Conservation (phyloP, 208 protist species). For the Wallacemonas collosoma region DNA sequence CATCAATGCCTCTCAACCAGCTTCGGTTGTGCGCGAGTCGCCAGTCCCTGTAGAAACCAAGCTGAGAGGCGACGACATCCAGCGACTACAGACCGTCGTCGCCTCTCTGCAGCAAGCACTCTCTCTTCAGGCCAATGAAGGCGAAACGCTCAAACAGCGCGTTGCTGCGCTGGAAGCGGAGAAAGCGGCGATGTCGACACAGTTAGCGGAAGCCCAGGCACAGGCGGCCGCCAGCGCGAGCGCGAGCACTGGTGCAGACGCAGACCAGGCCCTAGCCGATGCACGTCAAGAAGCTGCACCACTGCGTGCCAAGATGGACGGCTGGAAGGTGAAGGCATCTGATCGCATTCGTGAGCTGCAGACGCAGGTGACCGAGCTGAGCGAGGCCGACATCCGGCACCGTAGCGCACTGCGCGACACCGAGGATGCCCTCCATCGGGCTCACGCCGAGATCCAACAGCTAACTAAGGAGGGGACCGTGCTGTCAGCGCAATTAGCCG, state of each 20-base stretch:
- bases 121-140: slow-evolving; percentile 8
- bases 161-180: slow-evolving; percentile 1
- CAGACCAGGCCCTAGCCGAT: background rate
- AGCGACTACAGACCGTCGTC: slow-evolving; percentile 5
- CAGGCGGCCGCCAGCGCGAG: background rate
- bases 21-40: slow-evolving; percentile 10
- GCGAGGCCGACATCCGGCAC: background rate
- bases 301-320: background rate
- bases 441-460: background rate
- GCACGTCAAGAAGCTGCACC: background rate
- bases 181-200: background rate
- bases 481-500: background rate
- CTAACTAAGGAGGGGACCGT: background rate
- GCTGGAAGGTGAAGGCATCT: background rate
- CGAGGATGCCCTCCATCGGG: background rate
- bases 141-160: background rate
- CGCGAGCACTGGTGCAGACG: background rate
- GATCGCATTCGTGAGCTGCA: background rate
- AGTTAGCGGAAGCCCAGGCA: background rate
- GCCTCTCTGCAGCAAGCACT: slow-evolving; percentile 13
- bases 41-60: slow-evolving; percentile 10
- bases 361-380: background rate
- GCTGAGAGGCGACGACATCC: slow-evolving; percentile 14
- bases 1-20: slow-evolving; percentile 11
- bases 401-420: background rate